These are phyloP conservation scores for Setomelanomma holmii DNA, from an alignment of 2,329 filamentous ascomycete species.

Conservation along the genomic window DNA sequence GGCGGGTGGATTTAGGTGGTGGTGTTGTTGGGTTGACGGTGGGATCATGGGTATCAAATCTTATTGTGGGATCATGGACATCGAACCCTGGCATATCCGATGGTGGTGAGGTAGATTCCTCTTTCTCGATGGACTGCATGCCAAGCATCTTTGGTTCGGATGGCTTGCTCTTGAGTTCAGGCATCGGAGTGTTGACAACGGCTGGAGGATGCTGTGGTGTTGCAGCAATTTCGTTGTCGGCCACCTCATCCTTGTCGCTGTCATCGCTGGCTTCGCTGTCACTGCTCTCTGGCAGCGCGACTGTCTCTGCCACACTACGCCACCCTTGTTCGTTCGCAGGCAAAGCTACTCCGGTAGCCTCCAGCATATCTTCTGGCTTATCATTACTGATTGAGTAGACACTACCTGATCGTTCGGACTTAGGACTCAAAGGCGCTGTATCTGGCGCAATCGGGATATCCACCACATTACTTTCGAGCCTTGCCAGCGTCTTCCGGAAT, in stretches of 20 bases:
- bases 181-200: not conserved
- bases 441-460: no score
- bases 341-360: no score
- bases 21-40: not conserved
- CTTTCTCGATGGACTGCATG: not conserved
- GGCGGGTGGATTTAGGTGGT: not conserved
- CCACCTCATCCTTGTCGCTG: not conserved
- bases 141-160: not conserved
- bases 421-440: no score
- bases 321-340: no score
- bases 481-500: not conserved
- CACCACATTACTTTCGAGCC: no score
- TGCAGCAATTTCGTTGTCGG: not conserved
- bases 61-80: not conserved
- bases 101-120: not conserved
- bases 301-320: not conserved
- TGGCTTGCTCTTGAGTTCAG: not conserved
- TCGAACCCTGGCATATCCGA: not conserved
- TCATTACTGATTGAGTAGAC: no score
- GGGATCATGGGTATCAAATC: not conserved
- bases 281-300: not conserved
- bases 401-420: no score
- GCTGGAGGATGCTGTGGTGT: not conserved
- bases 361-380: no score
- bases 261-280: not conserved